Conservation (phyloP, 2,329 filamentous ascomycete genomes). For the Dactylonectria macrodidyma region DNA sequence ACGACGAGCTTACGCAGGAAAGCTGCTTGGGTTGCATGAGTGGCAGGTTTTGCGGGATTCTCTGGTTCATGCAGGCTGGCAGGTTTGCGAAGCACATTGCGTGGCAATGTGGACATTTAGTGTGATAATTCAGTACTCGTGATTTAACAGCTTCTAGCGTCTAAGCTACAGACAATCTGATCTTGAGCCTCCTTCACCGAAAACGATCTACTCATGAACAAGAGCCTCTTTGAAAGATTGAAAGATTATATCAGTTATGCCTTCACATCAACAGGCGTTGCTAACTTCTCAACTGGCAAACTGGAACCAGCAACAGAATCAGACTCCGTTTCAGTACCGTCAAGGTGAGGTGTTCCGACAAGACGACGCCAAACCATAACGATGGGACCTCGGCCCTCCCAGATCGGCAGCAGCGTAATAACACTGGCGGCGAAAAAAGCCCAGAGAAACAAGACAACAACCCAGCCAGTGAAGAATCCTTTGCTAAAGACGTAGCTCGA, state of each 20-base stretch:
- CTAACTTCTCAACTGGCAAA: constrained; percentile 20
- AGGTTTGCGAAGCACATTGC: background rate
- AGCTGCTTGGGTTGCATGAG: background rate
- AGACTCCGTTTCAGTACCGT: constrained; percentile 16
- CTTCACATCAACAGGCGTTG: constrained; percentile 4
- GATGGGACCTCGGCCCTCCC: constrained; percentile 25
- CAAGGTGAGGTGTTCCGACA: constrained; percentile 15
- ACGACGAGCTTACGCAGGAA: background rate
- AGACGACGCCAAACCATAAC: constrained; percentile 14
- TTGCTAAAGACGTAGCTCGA: constrained; percentile 49
- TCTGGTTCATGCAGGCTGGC: background rate
- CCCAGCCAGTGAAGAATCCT: constrained; percentile 30
- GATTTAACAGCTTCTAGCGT: background rate
- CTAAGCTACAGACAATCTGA: too few species aligned
- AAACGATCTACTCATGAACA: background rate
- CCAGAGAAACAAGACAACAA: constrained; percentile 32
- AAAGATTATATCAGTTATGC: background rate
- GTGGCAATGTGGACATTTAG: too few species aligned
- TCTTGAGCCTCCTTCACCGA: background rate
- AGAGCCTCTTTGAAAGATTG: background rate
- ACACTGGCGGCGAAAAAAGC: constrained; percentile 24
- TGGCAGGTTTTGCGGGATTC: background rate
- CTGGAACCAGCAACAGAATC: constrained; percentile 22
- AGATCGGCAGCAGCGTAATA: constrained; percentile 29
- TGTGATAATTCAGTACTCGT: background rate